These are phyloP conservation scores for Wickerhamomyces chambardii DNA, from an alignment of 805 yeast species.

Conservation along the genomic window DNA sequence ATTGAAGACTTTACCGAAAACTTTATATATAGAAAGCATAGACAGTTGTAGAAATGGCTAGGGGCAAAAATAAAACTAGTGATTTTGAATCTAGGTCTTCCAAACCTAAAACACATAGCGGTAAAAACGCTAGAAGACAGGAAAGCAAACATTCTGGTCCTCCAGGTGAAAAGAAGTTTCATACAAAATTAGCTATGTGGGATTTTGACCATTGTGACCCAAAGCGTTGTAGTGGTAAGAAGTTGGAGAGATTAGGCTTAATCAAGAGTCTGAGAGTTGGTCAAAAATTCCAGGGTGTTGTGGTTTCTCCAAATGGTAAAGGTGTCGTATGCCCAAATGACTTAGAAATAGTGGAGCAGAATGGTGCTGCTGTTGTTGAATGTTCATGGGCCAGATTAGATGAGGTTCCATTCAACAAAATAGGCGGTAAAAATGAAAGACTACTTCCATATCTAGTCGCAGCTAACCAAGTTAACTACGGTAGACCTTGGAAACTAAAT, in stretches of 20 bases:
- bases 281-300: constrained; percentile 84
- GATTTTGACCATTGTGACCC: constrained; percentile 99
- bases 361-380: constrained; percentile 97
- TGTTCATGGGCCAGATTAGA: constrained; percentile 98
- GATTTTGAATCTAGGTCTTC: constrained; percentile 25
- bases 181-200: constrained; percentile 95
- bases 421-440: constrained; percentile 87
- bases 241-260: constrained; percentile 79
- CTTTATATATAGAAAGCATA: too few species aligned
- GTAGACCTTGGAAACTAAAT: constrained; percentile 90
- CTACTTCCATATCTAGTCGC: constrained; percentile 88
- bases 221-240: constrained; percentile 93
- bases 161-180: constrained; percentile 35
- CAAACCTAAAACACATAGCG: constrained; percentile 48
- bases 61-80: constrained; percentile 36
- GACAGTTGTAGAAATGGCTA: constrained; percentile 18
- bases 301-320: constrained; percentile 90
- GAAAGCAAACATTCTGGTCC: constrained; percentile 22
- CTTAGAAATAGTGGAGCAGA: constrained; percentile 57
- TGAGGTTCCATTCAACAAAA: constrained; percentile 88
- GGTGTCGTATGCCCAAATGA: constrained; percentile 88
- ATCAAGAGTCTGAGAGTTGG: constrained; percentile 80
- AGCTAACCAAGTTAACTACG: constrained; percentile 95
- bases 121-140: constrained; percentile 37
- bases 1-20: not conserved